Conservation (phyloP, 169 alveolate genomes). For the Plasmodium gaboni region DNA sequence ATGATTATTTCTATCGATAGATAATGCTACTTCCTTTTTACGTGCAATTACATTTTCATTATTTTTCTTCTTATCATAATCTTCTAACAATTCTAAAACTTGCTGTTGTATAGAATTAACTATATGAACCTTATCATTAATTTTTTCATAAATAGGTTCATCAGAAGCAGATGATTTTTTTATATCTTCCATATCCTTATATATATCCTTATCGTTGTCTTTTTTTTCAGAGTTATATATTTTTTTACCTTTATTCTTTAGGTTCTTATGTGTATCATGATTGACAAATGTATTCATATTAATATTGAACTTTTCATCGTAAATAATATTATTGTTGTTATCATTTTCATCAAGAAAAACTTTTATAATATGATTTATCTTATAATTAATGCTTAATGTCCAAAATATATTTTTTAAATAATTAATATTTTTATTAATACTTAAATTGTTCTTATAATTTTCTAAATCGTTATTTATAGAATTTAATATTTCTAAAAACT, state of each 20-base stretch:
- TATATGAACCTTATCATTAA: background rate
- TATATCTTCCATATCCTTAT: no score
- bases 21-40: constrained; percentile 7
- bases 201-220: no score
- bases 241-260: no score
- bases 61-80: constrained; percentile 31
- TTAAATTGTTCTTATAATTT: constrained; percentile 56
- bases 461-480: constrained; percentile 56
- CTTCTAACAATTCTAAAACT: constrained; percentile 55
- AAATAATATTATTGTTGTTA: background rate
- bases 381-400: constrained; percentile 71
- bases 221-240: no score
- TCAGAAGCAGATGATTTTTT: no score
- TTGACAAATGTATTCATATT: no score
- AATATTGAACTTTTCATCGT: no score
- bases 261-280: no score
- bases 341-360: constrained; percentile 50
- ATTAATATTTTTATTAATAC: constrained; percentile 42
- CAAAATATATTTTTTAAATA: constrained; percentile 74
- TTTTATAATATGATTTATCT: constrained; percentile 60
- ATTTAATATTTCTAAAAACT: constrained; percentile 71
- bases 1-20: background rate
- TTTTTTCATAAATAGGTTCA: no score
- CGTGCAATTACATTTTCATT: no score
- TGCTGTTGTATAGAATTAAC: constrained; percentile 13